phyloP scores from a whole-genome alignment of 768 basidiomycete species.

The Rhodocollybia butyracea region DNA sequence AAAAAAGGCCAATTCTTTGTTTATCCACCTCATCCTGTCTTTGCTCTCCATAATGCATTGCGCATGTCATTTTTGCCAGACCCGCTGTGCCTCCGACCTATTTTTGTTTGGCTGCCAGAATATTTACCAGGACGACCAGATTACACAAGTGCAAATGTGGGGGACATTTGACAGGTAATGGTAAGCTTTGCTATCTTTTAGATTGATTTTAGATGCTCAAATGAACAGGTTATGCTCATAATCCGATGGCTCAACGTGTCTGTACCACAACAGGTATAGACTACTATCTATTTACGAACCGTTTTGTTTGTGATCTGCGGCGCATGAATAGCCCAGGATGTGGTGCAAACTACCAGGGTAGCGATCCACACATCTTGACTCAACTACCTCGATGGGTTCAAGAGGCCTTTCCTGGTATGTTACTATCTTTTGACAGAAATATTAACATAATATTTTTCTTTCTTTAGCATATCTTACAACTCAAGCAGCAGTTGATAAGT shows the following conservation, averaged over 20 bases:
- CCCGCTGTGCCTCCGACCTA: neutral
- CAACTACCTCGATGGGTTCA: conserved; percentile 13
- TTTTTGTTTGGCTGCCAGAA: conserved; percentile 7
- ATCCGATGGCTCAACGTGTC: conserved; percentile 10
- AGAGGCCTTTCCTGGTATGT: conserved; percentile 13
- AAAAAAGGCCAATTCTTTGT: conserved; percentile 3
- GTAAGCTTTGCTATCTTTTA: neutral
- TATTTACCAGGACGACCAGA: neutral
- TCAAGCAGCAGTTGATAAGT: conserved; percentile 9
- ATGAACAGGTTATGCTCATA: conserved; percentile 7
- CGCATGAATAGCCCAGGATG: conserved; percentile 3
- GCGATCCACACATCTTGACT: conserved; percentile 9
- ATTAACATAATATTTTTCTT: neutral
- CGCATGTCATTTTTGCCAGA: neutral
- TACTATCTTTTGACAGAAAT: neutral
- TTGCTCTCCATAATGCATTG: neutral
- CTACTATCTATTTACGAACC: conserved; percentile 12
- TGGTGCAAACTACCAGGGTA: conserved; percentile 11
- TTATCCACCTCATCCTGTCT: neutral
- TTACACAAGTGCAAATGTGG: neutral
- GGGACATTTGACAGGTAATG: neutral
- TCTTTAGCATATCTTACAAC: conserved; percentile 9
- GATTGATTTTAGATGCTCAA: neutral
- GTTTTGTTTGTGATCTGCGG: conserved; percentile 3
- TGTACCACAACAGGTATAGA: conserved; percentile 8